These are phyloP conservation scores for Candida endomychidarum DNA, from an alignment of 805 yeast genomes.

Conservation along the genomic window DNA sequence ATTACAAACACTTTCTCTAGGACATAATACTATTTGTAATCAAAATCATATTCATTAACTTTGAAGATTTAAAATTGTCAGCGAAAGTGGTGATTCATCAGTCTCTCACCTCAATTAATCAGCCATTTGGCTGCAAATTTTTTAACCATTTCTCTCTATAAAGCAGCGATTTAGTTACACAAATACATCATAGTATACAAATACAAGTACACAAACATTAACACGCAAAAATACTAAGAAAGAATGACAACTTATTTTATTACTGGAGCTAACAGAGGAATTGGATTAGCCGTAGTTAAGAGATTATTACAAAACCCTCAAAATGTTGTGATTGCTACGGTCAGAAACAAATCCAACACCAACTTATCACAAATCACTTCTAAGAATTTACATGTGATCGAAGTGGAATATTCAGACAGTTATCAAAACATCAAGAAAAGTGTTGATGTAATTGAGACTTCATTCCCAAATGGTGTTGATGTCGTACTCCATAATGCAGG, in stretches of 20 bases:
- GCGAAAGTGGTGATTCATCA: too few relatives aligned
- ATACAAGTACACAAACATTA: too few relatives aligned
- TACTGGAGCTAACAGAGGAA: slow-evolving; percentile 1
- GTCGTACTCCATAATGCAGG: slow-evolving; percentile 38
- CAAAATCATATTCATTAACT: too few relatives aligned
- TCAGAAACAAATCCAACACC: not conserved
- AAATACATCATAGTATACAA: too few relatives aligned
- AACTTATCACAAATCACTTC: not conserved
- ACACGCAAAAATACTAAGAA: too few relatives aligned
- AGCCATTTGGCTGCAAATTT: too few relatives aligned
- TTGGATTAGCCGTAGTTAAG: slow-evolving; percentile 1
- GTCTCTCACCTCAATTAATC: too few relatives aligned
- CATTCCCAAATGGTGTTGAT: slow-evolving; percentile 31
- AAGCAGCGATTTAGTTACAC: too few relatives aligned
- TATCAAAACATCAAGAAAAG: not conserved
- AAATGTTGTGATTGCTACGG: slow-evolving; percentile 2
- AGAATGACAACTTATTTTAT: slow-evolving; percentile 2
- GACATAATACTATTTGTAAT: too few relatives aligned
- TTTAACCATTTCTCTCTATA: too few relatives aligned
- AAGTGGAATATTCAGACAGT: slow-evolving; percentile 1
- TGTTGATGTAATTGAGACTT: slow-evolving; percentile 10
- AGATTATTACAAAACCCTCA: not conserved
- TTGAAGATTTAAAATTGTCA: too few relatives aligned
- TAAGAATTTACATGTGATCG: slow-evolving; percentile 2
- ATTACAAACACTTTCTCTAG: too few relatives aligned